These are phyloP conservation scores for Neolentinus lepideus DNA, from an alignment of 1,284 basidiomycete species.

Conservation along the genomic window DNA sequence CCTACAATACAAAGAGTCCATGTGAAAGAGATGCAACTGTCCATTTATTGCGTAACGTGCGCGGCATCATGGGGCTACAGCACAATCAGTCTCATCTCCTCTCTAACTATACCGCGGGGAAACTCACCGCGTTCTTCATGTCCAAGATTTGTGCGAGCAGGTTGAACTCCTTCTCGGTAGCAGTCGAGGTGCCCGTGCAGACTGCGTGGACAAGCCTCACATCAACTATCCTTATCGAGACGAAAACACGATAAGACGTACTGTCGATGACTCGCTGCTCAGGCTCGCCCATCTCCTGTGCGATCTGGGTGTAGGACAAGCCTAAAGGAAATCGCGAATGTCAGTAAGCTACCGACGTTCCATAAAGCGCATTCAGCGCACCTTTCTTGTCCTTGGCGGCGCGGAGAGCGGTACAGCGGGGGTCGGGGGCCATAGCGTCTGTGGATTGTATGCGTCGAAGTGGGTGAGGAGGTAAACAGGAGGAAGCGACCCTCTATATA, in stretches of 20 bases:
- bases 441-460: background rate
- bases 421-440: constrained; percentile 30
- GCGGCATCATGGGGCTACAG: constrained; percentile 1
- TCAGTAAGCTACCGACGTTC: background rate
- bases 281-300: background rate
- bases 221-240: background rate
- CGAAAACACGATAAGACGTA: background rate
- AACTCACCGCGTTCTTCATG: background rate
- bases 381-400: constrained; percentile 44
- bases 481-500: background rate
- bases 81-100: background rate
- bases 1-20: background rate
- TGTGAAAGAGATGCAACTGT: background rate
- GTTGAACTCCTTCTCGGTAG: background rate
- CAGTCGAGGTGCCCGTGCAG: background rate
- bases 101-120: background rate
- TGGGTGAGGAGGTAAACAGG: background rate
- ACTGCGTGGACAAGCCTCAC: background rate
- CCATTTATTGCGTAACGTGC: background rate
- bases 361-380: constrained; percentile 16
- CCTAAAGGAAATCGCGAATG: background rate
- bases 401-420: constrained; percentile 51
- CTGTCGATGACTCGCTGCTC: constrained; percentile 1
- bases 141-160: background rate
- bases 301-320: background rate